Evolutionary conservation across 805 yeast genomes (phyloP), one percentile per base, ranked within the genome.

Genomic region (Metschnikowia orientalis): DNA sequence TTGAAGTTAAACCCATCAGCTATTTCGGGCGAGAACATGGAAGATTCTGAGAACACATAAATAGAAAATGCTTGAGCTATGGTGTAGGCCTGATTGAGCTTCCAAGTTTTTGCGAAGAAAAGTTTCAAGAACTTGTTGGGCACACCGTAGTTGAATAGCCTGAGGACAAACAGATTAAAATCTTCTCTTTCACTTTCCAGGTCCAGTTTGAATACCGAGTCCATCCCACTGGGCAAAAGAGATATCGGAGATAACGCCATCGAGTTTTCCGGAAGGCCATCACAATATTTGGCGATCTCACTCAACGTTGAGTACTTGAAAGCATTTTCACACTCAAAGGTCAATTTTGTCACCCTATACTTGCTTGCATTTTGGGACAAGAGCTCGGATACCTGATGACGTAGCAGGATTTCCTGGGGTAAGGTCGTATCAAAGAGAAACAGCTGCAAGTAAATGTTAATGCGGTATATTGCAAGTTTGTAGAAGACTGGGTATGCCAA

Each of bases 401-500:
- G 23, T 13, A 18, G 33, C n/a, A 15, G n/a, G 4, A 8, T 9
- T 10, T 23, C 17, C 8, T 8, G n/a, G n/a, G n/a, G n/a, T 8
- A 3, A 22, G 25, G 16, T 23, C 12, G 8, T 19, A 21, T 13
- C 15, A 19, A 13, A 23, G 28, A 12, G 11, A 12, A 15, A 23
- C 42, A 21, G 24, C 12, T 14, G 39, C 13, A n/a, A 30, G 32
- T 4, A 31, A 18, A 22, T 20, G 3, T 25, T 29, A 26, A 20
- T 18, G 16, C 23, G 9, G 11, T 22, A 29, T 23, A 61, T 47
- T 6, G 63, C 48, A 27, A 54, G 49, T 35, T 62, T 67, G 38
- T 64, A 63, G n/a, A 52, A 30, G 8, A 61, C 51, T 34, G 56
- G 51, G 46, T 61, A 65, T 1, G 67, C 57, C n/a, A 60, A 27